Conservation (phyloP, 2,329 filamentous ascomycete genomes). For the Talaromyces amestolkiae region DNA sequence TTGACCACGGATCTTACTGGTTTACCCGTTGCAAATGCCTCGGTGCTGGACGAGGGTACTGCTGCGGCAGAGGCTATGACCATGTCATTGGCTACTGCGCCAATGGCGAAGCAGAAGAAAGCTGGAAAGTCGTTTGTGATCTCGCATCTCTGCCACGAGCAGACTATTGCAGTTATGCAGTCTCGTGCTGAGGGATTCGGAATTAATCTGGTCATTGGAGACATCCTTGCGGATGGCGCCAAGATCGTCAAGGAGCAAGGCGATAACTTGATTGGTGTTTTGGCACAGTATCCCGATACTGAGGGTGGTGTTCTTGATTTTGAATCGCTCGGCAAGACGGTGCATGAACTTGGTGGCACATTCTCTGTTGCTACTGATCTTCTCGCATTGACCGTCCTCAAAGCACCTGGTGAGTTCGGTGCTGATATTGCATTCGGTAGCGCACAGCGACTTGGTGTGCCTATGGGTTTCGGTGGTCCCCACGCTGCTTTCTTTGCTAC, state of each 20-base stretch:
- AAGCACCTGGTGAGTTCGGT: constrained; percentile 88
- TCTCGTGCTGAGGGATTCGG: constrained; percentile 90
- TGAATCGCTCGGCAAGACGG: constrained; percentile 67
- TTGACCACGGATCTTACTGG: constrained; percentile 85
- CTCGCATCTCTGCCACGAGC: constrained; percentile 76
- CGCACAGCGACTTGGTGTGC: constrained; percentile 86
- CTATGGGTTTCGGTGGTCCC: constrained; percentile 88
- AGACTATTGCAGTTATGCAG: constrained; percentile 78
- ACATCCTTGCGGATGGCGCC: constrained; percentile 65
- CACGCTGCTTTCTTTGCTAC: constrained; percentile 96
- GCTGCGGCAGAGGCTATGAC: constrained; percentile 96
- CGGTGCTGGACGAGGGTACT: constrained; percentile 84
- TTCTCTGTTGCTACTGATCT: constrained; percentile 89
- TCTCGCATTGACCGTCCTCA: constrained; percentile 79
- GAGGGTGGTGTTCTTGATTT: constrained; percentile 77
- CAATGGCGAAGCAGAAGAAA: constrained; percentile 68
- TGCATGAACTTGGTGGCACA: constrained; percentile 74
- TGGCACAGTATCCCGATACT: constrained; percentile 94
- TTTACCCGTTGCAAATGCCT: constrained; percentile 85
- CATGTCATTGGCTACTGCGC: constrained; percentile 74
- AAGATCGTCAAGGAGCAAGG: constrained; percentile 70
- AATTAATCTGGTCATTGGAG: constrained; percentile 70
- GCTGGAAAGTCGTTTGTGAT: constrained; percentile 79
- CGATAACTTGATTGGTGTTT: constrained; percentile 78
- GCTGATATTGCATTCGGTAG: constrained; percentile 94